A percentile compares a stretch with the other conserved stretches of the same genome.
Conservation (phyloP, 225 moss, liverwort and hornwort genomes). For the Takakia lepidozioides region DNA sequence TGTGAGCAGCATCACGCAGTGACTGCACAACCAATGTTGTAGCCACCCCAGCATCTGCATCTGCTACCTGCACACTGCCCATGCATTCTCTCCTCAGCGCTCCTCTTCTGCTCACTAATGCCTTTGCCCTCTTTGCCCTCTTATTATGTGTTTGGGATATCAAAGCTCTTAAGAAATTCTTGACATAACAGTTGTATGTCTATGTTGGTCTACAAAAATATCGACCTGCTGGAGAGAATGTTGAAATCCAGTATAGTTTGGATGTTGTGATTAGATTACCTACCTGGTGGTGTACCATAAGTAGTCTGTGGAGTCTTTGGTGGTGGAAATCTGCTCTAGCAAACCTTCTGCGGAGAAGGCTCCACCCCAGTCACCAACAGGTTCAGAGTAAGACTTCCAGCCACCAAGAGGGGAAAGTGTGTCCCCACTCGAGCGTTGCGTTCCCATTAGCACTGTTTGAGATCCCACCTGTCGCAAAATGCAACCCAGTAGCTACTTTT, state of each 20-base stretch:
- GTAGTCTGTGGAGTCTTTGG: constrained; percentile 57
- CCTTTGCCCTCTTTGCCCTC: too few species aligned
- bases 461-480: constrained; percentile 42
- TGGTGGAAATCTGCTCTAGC: constrained; percentile 54
- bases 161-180: too few species aligned
- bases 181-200: too few species aligned
- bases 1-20: constrained; percentile 48
- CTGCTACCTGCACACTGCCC: constrained; percentile 28
- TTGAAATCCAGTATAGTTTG: too few species aligned
- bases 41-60: constrained; percentile 8
- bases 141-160: too few species aligned
- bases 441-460: constrained; percentile 39
- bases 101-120: too few species aligned
- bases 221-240: too few species aligned
- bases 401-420: constrained; percentile 12
- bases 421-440: too few species aligned
- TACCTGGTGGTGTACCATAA: constrained; percentile 70
- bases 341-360: constrained; percentile 27
- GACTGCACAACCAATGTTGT: constrained; percentile 28
- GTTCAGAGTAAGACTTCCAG: constrained; percentile 50
- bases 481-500: too few species aligned
- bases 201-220: too few species aligned
- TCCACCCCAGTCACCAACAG: constrained; percentile 37
- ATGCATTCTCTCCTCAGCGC: not conserved
- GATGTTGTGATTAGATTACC: constrained; percentile 3